Conservation (phyloP, 2,329 filamentous ascomycete genomes). For the Coleophoma eucalyptorum region DNA sequence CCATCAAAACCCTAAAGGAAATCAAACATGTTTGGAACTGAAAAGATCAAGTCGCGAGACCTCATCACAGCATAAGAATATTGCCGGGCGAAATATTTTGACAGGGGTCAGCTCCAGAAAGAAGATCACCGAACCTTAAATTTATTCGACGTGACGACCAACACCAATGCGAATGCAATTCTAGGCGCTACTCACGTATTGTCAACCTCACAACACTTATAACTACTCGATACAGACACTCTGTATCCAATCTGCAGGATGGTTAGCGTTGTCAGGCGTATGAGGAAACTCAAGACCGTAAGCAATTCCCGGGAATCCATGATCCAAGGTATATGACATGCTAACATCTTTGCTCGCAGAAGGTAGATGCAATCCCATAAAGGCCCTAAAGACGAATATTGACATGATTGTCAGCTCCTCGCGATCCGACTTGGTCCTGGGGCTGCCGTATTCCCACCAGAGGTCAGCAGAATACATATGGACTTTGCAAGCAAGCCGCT, state of each 20-base stretch:
- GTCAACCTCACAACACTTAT: too few relatives aligned
- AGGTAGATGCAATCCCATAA: constrained; percentile 31
- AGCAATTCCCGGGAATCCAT: constrained; percentile 30
- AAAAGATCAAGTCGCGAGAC: background rate
- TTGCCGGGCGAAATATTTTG: constrained; percentile 9
- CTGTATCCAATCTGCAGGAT: constrained; percentile 31
- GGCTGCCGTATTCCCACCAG: constrained; percentile 73
- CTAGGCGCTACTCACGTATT: too few relatives aligned
- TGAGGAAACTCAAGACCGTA: constrained; percentile 72
- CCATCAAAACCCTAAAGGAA: constrained; percentile 7
- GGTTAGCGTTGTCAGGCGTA: constrained; percentile 60
- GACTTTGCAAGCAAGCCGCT: constrained; percentile 61
- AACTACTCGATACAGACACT: background rate
- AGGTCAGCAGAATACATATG: constrained; percentile 72
- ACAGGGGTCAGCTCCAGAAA: constrained; percentile 15
- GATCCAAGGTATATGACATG: background rate
- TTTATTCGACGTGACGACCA: constrained; percentile 10
- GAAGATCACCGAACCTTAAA: constrained; percentile 19
- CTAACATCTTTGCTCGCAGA: constrained; percentile 29
- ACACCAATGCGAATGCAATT: background rate
- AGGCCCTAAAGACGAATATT: constrained; percentile 12
- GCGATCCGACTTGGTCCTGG: constrained; percentile 77
- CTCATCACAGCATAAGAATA: background rate
- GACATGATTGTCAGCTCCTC: constrained; percentile 53
- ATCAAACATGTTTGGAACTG: background rate